These are phyloP conservation scores for Debaryomyces nepalensis DNA, from an alignment of 1,139 yeast species.

Conservation along the genomic window DNA sequence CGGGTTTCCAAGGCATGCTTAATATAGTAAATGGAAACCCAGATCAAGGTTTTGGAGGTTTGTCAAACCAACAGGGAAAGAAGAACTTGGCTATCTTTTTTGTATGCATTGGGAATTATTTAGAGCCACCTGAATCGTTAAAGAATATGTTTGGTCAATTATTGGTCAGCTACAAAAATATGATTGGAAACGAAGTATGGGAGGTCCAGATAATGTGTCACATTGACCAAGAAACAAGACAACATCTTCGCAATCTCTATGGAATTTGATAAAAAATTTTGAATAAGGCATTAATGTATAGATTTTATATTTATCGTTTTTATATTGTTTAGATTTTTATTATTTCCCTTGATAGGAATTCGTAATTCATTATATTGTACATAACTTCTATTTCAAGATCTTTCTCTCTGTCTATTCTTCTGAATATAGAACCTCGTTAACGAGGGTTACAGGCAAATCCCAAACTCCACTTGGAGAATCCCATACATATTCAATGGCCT, in stretches of 20 bases:
- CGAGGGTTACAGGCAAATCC: constrained; percentile 77
- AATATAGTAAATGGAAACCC: constrained; percentile 69
- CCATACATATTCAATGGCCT: constrained; percentile 43
- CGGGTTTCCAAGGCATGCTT: constrained; percentile 79
- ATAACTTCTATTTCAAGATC: neutral
- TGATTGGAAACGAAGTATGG: constrained; percentile 51
- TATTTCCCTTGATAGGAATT: constrained; percentile 2
- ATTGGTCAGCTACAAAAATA: constrained; percentile 49
- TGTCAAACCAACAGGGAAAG: constrained; percentile 49
- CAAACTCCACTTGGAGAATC: constrained; percentile 78
- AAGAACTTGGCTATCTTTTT: constrained; percentile 59
- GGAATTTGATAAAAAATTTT: constrained; percentile 21
- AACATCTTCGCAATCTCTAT: constrained; percentile 27
- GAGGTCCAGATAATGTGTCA: constrained; percentile 34
- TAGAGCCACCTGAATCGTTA: constrained; percentile 53
- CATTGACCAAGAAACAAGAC: constrained; percentile 38
- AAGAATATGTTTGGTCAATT: constrained; percentile 50
- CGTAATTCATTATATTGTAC: constrained; percentile 6
- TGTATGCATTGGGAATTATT: constrained; percentile 66
- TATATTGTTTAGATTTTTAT: constrained; percentile 11
- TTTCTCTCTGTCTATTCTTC: constrained; percentile 18
- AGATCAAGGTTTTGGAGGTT: constrained; percentile 57
- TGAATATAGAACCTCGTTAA: constrained; percentile 66
- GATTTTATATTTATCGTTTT: constrained; percentile 8
- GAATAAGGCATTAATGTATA: constrained; percentile 8